Percentiles rank a stretch among this genome's conserved stretches.
phyloP scores from a whole-genome alignment of 2,329 filamentous ascomycete genomes.

The Aspergillus candidus region DNA sequence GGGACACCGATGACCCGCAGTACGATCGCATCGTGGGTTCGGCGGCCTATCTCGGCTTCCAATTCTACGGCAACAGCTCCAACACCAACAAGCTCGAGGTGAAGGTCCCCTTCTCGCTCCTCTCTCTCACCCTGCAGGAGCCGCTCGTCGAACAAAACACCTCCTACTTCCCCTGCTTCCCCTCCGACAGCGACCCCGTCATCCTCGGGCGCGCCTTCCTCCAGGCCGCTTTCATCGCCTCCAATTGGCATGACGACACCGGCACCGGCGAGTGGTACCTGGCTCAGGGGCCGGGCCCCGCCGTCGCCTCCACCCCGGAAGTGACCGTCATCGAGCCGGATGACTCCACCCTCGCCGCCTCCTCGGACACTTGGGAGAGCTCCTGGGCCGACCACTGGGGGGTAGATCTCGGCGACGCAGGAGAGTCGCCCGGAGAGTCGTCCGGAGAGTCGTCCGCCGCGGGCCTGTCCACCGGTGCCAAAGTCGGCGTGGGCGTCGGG shows the following conservation, averaged over 20 bases:
- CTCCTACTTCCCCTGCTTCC: slow-evolving; percentile 18
- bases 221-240: slow-evolving; percentile 20
- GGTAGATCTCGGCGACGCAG: no score
- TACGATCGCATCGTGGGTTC: slow-evolving; percentile 12
- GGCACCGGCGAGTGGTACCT: slow-evolving; percentile 11
- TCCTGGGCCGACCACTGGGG: no score
- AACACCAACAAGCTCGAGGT: slow-evolving; percentile 14
- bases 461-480: no score
- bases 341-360: no score
- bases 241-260: slow-evolving; percentile 9
- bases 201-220: slow-evolving; percentile 18
- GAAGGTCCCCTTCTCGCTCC: slow-evolving; percentile 17
- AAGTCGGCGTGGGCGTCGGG: no score
- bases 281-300: slow-evolving; percentile 17
- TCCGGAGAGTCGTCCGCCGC: no score
- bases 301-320: no score
- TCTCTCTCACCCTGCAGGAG: slow-evolving; percentile 16
- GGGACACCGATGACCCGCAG: slow-evolving; percentile 6
- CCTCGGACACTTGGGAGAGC: no score
- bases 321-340: no score
- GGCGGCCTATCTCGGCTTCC: slow-evolving; percentile 11
- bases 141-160: slow-evolving; percentile 11
- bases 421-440: no score
- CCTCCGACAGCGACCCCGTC: slow-evolving; percentile 1
- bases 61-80: slow-evolving; percentile 8